phyloP scores from a whole-genome alignment of 75 land plant species.

The Sequoiadendron giganteum region DNA sequence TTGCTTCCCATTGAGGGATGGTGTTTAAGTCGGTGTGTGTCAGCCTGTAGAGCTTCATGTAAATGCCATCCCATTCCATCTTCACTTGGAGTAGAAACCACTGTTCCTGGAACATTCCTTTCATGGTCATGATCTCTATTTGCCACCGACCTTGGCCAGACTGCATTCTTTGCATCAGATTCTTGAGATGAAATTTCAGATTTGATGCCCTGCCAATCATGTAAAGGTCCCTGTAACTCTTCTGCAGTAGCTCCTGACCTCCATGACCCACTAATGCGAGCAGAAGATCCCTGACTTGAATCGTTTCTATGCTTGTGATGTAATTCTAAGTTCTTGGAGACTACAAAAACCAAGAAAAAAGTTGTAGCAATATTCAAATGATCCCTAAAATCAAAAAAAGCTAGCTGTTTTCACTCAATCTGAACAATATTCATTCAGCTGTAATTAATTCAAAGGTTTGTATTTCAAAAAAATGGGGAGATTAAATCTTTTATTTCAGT shows the following conservation, averaged over 20 bases:
- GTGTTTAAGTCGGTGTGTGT: conserved; percentile 5
- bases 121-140: conserved; percentile 15
- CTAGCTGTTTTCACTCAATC: background rate
- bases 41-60: conserved; percentile 14
- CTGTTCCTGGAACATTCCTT: conserved; percentile 9
- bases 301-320: conserved; percentile 20
- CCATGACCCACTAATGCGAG: conserved; percentile 19
- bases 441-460: background rate
- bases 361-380: background rate
- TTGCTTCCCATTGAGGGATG: conserved; percentile 26
- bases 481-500: background rate
- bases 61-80: conserved; percentile 22
- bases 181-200: conserved; percentile 16
- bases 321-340: conserved; percentile 8
- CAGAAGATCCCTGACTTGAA: conserved; percentile 15
- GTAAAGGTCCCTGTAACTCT: conserved; percentile 11
- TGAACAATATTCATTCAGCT: background rate
- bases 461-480: background rate
- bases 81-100: conserved; percentile 6
- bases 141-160: conserved; percentile 2
- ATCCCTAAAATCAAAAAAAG: background rate
- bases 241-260: conserved; percentile 28
- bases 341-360: conserved; percentile 14
- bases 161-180: conserved; percentile 9
- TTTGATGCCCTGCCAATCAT: conserved; percentile 29